A percentile compares a stretch with the other conserved stretches of the same genome.
Conservation (phyloP, 176 grass and related monocot species). For the Ensete glaucum region DNA sequence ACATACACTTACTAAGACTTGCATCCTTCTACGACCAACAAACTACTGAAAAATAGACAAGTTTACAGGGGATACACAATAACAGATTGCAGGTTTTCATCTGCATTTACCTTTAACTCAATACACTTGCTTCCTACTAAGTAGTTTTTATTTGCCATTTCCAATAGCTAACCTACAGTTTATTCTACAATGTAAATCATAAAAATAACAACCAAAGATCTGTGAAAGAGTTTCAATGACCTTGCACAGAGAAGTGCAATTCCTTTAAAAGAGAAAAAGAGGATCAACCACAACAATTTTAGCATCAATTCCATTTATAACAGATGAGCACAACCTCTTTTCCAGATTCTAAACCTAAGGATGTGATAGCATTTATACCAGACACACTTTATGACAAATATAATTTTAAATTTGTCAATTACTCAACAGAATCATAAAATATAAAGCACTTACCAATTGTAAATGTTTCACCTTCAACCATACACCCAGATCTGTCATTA, state of each 20-base stretch:
- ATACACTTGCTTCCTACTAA: no score
- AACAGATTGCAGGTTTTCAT: no score
- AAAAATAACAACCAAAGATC: neutral
- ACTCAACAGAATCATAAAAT: neutral
- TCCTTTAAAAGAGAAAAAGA: no score
- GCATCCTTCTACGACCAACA: neutral
- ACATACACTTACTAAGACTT: neutral
- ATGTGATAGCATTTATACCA: no score
- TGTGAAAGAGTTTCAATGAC: neutral
- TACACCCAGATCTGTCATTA: conserved; percentile 56
- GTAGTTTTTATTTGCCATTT: neutral
- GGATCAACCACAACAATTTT: no score
- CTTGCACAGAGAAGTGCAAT: neutral
- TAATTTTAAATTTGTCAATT: no score
- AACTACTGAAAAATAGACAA: neutral
- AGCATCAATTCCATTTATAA: no score
- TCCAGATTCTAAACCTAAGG: no score
- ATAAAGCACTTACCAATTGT: conserved; percentile 51
- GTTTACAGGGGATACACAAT: neutral
- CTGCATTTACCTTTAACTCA: no score
- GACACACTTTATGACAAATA: no score
- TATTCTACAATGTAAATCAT: neutral
- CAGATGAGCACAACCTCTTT: no score
- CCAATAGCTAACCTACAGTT: neutral
- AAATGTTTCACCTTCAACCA: conserved; percentile 92